Conservation (phyloP, 306 rosid species). For the Cucumis melo region DNA sequence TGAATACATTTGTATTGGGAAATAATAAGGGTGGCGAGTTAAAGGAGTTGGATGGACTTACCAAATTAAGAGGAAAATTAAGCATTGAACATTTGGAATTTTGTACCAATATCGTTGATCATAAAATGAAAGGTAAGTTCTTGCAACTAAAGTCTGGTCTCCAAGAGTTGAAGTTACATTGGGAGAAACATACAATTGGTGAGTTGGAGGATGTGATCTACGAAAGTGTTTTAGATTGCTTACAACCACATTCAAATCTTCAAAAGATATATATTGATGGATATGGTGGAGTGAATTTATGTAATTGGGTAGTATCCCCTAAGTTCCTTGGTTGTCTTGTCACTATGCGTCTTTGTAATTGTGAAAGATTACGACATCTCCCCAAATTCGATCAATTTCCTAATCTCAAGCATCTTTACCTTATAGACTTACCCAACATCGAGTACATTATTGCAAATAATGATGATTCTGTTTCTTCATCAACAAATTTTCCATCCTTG, state of each 20-base stretch:
- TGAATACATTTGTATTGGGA: neutral
- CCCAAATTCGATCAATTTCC: neutral
- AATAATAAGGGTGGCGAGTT: neutral
- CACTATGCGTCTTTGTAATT: fast-evolving
- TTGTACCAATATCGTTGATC: neutral
- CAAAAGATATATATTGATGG: fast-evolving
- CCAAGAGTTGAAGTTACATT: neutral
- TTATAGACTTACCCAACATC: neutral
- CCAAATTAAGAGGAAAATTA: neutral
- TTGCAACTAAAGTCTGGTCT: neutral
- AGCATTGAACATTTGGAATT: neutral
- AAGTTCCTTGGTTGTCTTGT: neutral
- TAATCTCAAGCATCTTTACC: neutral
- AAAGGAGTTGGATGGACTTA: neutral
- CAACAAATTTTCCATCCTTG: neutral
- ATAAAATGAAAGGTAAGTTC: neutral
- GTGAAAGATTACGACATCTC: neutral
- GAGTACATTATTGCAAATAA: neutral
- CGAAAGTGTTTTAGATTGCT: neutral
- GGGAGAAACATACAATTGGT: neutral
- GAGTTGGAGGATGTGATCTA: neutral
- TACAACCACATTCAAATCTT: neutral
- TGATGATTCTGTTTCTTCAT: neutral
- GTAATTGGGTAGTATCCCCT: neutral
- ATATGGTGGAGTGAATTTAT: neutral